Percentiles rank a stretch among this genome's conserved stretches.
These are phyloP conservation scores for Sporothrix phasma DNA, from an alignment of 2,329 filamentous ascomycete species.

Conservation along the genomic window DNA sequence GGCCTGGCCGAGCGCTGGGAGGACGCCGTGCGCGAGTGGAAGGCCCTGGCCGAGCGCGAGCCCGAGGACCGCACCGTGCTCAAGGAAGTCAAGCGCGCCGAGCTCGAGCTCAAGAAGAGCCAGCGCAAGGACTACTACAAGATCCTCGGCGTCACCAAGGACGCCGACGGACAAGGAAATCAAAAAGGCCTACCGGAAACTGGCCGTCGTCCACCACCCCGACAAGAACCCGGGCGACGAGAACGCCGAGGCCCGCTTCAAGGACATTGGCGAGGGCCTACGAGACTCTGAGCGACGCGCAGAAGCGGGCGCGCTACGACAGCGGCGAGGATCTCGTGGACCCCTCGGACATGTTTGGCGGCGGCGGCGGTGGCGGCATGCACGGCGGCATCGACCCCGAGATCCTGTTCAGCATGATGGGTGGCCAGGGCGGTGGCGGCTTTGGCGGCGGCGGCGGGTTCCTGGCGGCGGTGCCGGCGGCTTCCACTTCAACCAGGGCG, in stretches of 20 bases:
- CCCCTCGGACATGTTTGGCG: constrained; percentile 73
- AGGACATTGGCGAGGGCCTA: constrained; percentile 97
- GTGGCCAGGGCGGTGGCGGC: constrained; percentile 45
- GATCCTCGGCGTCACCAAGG: constrained; percentile 81
- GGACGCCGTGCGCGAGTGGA: constrained; percentile 79
- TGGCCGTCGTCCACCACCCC: constrained; percentile 88
- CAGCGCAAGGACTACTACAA: constrained; percentile 98
- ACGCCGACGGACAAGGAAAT: constrained; percentile 74
- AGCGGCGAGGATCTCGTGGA: constrained; percentile 87
- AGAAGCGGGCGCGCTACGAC: constrained; percentile 88
- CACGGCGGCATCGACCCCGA: constrained; percentile 61
- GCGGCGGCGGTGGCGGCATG: constrained; percentile 55
- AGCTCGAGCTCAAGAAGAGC: constrained; percentile 95
- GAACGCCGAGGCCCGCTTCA: constrained; percentile 82
- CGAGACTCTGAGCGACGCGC: constrained; percentile 85
- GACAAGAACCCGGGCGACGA: constrained; percentile 93
- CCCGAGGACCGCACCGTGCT: constrained; percentile 70
- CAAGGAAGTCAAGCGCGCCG: constrained; percentile 80
- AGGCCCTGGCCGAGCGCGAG: constrained; percentile 72
- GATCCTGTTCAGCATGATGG: constrained; percentile 79
- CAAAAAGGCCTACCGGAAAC: constrained; percentile 93
- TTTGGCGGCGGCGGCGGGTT: constrained; percentile 34
- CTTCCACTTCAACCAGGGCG: constrained; percentile 37
- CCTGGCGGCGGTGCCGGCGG: constrained; percentile 41
- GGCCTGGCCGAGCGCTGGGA: constrained; percentile 86